Percentiles rank a stretch among this genome's conserved stretches.
Evolutionary conservation across 2,329 filamentous ascomycete species (phyloP).

Genomic region (Paraphaeosphaeria minitans): DNA sequence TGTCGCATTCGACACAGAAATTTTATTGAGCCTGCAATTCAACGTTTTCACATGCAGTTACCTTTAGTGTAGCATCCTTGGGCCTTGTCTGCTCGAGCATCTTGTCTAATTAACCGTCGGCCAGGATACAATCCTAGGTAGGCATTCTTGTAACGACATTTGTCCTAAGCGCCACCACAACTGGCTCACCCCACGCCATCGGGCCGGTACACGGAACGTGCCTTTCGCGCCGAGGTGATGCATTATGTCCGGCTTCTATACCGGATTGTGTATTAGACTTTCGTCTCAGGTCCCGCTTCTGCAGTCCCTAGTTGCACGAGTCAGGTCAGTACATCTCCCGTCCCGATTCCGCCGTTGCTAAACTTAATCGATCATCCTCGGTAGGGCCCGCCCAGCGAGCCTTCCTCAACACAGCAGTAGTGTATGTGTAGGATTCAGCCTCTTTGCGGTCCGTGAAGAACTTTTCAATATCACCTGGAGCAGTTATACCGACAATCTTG

Average conservation of each 20-base stretch:
- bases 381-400: background rate
- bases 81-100: background rate
- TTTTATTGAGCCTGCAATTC: background rate
- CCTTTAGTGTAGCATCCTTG: background rate
- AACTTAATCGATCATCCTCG: slow-evolving; percentile 3
- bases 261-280: background rate
- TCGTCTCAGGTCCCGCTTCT: background rate
- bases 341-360: background rate
- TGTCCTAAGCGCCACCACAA: background rate
- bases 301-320: slow-evolving; percentile 1
- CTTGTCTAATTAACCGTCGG: background rate
- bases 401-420: background rate
- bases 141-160: background rate
- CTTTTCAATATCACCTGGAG: background rate
- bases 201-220: slow-evolving; percentile 4
- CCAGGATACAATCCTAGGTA: background rate
- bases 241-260: background rate
- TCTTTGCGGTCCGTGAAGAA: background rate
- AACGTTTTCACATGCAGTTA: background rate
- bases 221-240: background rate
- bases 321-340: background rate
- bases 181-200: background rate
- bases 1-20: background rate
- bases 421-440: slow-evolving; percentile 4
- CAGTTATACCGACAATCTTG: background rate